phyloP scores from a whole-genome alignment of 177 flowering plant species.

The Vitis hybrid region DNA sequence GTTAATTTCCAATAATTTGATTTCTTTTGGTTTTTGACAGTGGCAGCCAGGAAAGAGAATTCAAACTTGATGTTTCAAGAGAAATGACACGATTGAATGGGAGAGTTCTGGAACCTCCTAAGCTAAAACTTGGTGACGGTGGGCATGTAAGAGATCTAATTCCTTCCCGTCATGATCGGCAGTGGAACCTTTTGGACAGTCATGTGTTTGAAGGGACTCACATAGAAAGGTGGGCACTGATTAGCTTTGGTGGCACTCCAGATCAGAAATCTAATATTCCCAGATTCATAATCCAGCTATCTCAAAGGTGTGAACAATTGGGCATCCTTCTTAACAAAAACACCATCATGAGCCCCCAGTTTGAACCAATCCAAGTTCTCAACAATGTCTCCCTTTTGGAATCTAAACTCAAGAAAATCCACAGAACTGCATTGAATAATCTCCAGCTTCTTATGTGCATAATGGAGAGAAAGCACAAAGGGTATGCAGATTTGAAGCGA shows the following conservation, averaged over 20 bases:
- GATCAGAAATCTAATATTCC: slow-evolving; percentile 68
- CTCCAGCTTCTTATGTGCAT: slow-evolving; percentile 82
- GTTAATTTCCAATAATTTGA: neutral
- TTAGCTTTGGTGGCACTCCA: slow-evolving; percentile 79
- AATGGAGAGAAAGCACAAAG: slow-evolving; percentile 93
- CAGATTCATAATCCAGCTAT: slow-evolving; percentile 65
- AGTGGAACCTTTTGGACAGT: slow-evolving; percentile 83
- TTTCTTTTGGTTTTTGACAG: slow-evolving; percentile 33
- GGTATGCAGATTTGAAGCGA: slow-evolving; percentile 90
- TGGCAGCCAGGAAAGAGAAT: slow-evolving; percentile 60
- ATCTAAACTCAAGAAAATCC: slow-evolving; percentile 65
- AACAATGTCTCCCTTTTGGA: slow-evolving; percentile 65
- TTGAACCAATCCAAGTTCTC: slow-evolving; percentile 72
- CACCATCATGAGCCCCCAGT: slow-evolving; percentile 48
- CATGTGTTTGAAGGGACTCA: slow-evolving; percentile 83
- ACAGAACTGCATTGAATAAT: slow-evolving; percentile 50
- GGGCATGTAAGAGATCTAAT: slow-evolving; percentile 63
- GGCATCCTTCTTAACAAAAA: slow-evolving; percentile 73
- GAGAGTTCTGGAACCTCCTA: slow-evolving; percentile 90
- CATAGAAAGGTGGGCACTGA: slow-evolving; percentile 80
- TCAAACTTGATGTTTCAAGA: slow-evolving; percentile 66
- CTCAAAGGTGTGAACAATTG: slow-evolving; percentile 74
- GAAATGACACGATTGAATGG: slow-evolving; percentile 85
- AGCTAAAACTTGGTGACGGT: slow-evolving; percentile 81
- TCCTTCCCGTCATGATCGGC: slow-evolving; percentile 78